Conservation (phyloP, 805 yeast genomes). For the Hanseniaspora taiwanica region DNA sequence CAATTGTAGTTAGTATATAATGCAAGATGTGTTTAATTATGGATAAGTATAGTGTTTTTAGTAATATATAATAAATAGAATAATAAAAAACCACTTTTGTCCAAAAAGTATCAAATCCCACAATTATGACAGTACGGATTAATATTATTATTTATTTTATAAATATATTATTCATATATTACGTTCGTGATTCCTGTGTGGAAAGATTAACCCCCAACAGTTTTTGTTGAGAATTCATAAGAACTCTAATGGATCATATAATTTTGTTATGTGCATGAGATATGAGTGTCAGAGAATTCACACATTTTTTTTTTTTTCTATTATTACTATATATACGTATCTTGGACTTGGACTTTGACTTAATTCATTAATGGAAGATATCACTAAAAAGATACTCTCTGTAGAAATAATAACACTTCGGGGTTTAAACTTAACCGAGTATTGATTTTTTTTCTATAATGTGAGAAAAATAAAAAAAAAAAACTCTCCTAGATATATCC, state of each 20-base stretch:
- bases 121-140: conserved; percentile 1
- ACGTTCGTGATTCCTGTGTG: conserved; percentile 7
- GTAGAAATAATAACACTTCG: no score
- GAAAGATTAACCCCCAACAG: conserved; percentile 4
- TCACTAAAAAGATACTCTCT: no score
- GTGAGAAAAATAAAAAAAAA: no score
- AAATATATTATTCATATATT: not conserved
- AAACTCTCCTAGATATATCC: no score
- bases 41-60: not conserved
- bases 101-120: not conserved
- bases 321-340: not conserved
- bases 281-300: conserved; percentile 8
- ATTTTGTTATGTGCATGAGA: conserved; percentile 2
- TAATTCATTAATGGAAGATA: no score
- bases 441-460: no score
- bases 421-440: no score
- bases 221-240: not conserved
- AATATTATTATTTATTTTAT: not conserved
- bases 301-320: conserved; percentile 2
- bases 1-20: no score
- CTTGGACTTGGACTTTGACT: not conserved
- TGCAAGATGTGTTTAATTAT: no score
- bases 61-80: not conserved
- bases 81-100: not conserved
- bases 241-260: not conserved